These are phyloP conservation scores for Bonia amplexicaulis DNA, from an alignment of 176 grass and related monocot genomes.

Conservation along the genomic window DNA sequence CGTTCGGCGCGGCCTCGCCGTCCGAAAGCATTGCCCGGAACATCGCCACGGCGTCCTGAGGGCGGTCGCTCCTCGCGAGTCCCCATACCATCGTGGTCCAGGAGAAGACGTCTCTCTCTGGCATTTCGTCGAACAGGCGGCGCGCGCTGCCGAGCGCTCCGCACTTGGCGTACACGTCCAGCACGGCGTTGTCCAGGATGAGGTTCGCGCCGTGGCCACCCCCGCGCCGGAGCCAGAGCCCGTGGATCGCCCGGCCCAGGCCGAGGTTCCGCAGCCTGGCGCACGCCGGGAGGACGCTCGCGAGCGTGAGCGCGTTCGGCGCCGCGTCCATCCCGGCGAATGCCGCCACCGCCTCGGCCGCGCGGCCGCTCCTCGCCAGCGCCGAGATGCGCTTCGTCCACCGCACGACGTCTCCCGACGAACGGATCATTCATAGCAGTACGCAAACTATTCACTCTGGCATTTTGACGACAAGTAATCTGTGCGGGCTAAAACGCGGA, in stretches of 20 bases:
- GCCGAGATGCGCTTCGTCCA: conserved; percentile 53
- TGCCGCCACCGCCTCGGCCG: conserved; percentile 33
- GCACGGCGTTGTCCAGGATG: conserved; percentile 45
- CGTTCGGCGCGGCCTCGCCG: conserved; percentile 20
- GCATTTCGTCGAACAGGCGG: conserved; percentile 52
- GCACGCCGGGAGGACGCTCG: conserved; percentile 51
- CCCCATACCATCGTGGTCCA: conserved; percentile 55
- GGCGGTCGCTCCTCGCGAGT: conserved; percentile 20
- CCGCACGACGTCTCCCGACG: conserved; percentile 34
- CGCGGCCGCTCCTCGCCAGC: conserved; percentile 42
- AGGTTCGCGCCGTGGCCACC: conserved; percentile 29
- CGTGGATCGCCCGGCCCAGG: conserved; percentile 33
- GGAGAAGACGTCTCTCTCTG: conserved; percentile 29
- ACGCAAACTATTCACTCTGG: not conserved
- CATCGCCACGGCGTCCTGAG: conserved; percentile 32
- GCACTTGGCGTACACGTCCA: conserved; percentile 45
- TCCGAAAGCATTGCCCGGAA: conserved; percentile 27
- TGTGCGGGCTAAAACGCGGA: not conserved
- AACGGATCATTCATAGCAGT: not conserved
- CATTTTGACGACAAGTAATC: not conserved
- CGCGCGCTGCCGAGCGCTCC: conserved; percentile 24
- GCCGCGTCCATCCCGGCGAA: conserved; percentile 41
- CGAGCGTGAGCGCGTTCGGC: conserved; percentile 50
- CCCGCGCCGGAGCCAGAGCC: conserved; percentile 32
- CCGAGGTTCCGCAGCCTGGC: conserved; percentile 25